Base-by-base conservation (phyloP, 768 basidiomycete species). In the Phanerochaete carnosa region DNA sequence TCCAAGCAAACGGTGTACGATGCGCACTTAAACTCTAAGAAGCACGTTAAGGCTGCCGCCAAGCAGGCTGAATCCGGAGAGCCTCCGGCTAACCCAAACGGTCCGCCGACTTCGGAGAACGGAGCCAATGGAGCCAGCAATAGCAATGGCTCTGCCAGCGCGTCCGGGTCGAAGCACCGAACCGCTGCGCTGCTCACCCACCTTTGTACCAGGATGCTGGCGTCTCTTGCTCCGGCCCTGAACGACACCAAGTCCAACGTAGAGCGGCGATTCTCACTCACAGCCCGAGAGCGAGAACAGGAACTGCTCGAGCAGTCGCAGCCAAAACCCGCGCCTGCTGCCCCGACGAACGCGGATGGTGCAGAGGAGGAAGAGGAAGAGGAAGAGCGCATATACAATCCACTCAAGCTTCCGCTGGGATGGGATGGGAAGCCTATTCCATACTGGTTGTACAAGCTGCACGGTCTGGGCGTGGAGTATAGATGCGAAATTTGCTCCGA, bases 401-500 rank as follows among this genome's bases (percentile, higher is more conserved):
- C 97, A 49, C 84, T 98, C 53, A 98, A 98, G 76, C 78, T 98
- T 45, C 97, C 97, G 15, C 80, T 98, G 23, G 94, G 94, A 4
- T 98, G 95, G 95, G 97, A 99, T 69, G 95, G 96, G 32, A 98
- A 98, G 71, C 97, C 97, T 22, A 99, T 99, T 68, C 97, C 97
- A 33, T 98, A 96, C 71, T 98, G 95, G 95, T 67, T 99, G 57
- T 99, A 95, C 78, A 98, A 98, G 75, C 77, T 99, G 37, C 97
- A 99, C 70, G 97, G 97, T 9, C 80, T 98, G 37, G 97, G 97
- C n/a, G 95, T 97, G 29, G 94, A 96, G 73, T 99, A 98, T 73
- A 85, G 88, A 59, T 99, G 97, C 67, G 96, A 98, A 77, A 96
- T 99, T 67, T 98, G 96, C 71, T 95, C 93, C 15, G 95, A 95